Conservation (phyloP, 2,329 filamentous ascomycete genomes). For the Mycocentrospora acerina region DNA sequence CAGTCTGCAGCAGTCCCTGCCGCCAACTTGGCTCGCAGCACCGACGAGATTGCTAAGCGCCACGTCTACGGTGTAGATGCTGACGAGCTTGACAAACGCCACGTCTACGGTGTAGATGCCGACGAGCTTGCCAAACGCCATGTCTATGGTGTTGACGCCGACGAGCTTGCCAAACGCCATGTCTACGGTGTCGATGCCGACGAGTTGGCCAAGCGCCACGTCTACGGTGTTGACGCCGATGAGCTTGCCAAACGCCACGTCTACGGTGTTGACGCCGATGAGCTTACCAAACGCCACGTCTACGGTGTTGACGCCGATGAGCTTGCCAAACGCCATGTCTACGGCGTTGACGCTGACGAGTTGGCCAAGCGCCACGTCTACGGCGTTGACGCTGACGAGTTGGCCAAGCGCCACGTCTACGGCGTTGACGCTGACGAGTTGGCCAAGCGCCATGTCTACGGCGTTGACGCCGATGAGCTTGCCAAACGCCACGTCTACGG, state of each 20-base stretch:
- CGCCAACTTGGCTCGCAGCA: background rate
- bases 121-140: background rate
- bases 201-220: no score
- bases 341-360: no score
- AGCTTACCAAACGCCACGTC: background rate
- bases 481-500: background rate
- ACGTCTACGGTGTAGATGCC: background rate
- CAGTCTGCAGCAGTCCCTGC: slow-evolving; percentile 1
- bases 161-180: no score
- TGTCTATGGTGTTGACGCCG: no score
- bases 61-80: background rate
- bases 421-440: background rate
- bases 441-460: background rate
- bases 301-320: no score
- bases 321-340: no score
- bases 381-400: background rate
- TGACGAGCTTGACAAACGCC: background rate
- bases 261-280: background rate
- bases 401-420: background rate
- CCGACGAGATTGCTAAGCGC: background rate
- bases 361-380: background rate
- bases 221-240: no score
- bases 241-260: background rate
- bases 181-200: background rate
- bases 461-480: background rate